Evolutionary conservation across 2,329 filamentous ascomycete species (phyloP), one percentile per base, ranked within the genome.

Genomic region (Pseudogymnoascus verrucosus): DNA sequence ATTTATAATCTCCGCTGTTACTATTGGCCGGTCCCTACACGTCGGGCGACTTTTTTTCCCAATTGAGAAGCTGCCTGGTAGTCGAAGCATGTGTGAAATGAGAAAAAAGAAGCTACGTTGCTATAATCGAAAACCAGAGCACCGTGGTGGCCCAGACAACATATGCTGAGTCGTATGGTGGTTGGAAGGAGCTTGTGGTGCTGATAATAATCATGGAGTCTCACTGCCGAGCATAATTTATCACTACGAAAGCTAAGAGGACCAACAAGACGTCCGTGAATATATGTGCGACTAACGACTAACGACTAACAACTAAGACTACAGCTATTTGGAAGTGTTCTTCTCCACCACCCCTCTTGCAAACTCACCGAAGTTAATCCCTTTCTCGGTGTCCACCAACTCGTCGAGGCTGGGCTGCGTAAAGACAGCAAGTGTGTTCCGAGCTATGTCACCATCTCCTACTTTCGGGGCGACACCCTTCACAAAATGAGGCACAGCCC

Each of bases 401-500:
- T 93, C 90, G 69, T 84, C 89, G 65, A 98, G 76, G 78, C 97
- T 96, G 23, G 95, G 95, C 82, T 99, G 95, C 64, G 93, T 99
- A 73, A 98, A 99, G 8, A 98, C 92, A 0, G 95, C 95, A 68
- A 99, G 77, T 8, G 95, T 99, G 77, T 98, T 98, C 65, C 89
- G 80, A 28, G 89, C 89, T 65, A 93, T 82, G 28, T 78, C 78
- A 1, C 78, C 79, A 12, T 76, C 78, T 64, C 80, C 74, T 71
- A 75, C 77, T 51, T 80, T 82, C 1, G 83, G 79, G 67, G 84
- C 81, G 4, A 89, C 87, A 0, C 93, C 93, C 68, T 89, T 83
- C 7, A 99, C 95, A 75, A 96, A 98, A 79, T 99, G 95, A 68
- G 95, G 93, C 65, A 98, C 95, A 1, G 95, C 95, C 76, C 89